These are phyloP conservation scores for Mucor indicus DNA, from an alignment of 371 early-diverging fungal genomes.

Conservation along the genomic window DNA sequence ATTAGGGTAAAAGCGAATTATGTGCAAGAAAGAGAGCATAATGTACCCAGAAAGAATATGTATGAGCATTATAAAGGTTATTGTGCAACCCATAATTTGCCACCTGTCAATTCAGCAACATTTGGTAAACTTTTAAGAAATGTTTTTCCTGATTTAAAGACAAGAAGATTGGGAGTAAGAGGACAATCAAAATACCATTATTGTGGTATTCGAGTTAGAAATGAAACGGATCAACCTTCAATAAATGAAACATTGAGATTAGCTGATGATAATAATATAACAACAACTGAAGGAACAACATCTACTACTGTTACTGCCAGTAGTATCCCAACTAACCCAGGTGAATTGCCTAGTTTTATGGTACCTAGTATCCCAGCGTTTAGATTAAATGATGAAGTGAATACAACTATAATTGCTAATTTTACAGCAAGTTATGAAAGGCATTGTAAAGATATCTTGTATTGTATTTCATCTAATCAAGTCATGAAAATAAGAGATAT, in stretches of 20 bases:
- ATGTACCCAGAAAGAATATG: conserved; percentile 60
- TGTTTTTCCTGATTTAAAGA: conserved; percentile 60
- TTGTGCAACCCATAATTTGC: conserved; percentile 35
- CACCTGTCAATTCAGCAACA: conserved; percentile 65
- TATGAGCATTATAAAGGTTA: conserved; percentile 57
- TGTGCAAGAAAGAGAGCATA: conserved; percentile 45
- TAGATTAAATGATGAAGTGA: conserved; percentile 1
- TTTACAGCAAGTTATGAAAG: conserved; percentile 18
- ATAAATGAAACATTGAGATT: too few relatives aligned
- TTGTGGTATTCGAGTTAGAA: conserved; percentile 44
- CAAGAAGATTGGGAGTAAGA: conserved; percentile 61
- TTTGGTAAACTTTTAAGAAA: conserved; percentile 67
- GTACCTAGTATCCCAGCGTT: background rate
- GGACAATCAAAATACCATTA: conserved; percentile 65
- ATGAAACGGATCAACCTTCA: background rate
- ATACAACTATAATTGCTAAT: background rate
- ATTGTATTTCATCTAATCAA: conserved; percentile 4
- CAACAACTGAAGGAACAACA: background rate
- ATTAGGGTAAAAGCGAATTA: conserved; percentile 56
- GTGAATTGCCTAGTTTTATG: background rate
- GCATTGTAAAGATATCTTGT: conserved; percentile 19
- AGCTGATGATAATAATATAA: too few relatives aligned
- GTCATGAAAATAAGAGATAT: conserved; percentile 1
- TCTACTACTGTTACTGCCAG: background rate
- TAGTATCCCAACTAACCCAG: background rate